Base-by-base conservation (phyloP, 2,329 filamentous ascomycete species). In the Microsporum audouinii region DNA sequence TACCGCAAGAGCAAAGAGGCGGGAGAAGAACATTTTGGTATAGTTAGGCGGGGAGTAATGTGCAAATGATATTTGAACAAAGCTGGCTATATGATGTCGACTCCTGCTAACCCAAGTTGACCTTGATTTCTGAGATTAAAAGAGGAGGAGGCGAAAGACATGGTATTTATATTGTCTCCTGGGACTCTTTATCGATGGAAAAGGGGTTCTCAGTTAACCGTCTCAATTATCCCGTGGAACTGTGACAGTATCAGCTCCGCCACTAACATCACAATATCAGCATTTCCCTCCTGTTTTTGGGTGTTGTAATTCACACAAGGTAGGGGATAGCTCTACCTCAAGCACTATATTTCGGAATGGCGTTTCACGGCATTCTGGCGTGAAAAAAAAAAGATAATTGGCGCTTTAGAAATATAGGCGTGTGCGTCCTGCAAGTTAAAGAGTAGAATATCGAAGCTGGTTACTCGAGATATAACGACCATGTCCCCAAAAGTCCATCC, bases 21-120 rank as follows among this genome's bases (percentile, higher is more conserved):
- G 49, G n/a, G 31, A 55, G 49, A 55, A 55, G n/a, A 34, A 36
- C 49, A 55, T 55, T 38, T 55, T 55, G 31, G n/a, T 36, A 55
- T 36, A n/a, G 5, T 43, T 6, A 23, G n/a, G 49, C 2, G 29
- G 49, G 10, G 31, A 55, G 8, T 29, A 12, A 14, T 31, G 23
- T 34, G 34, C 31, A 55, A 36, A n/a, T 34, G 6, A 14, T 43
- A n/a, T 43, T 14, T 43, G 17, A 36, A 55, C n/a, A 4, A 55
- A 36, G 31, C 31, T 8, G 10, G 0, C 12, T 10, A 2, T 36
- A n/a, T 14, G 36, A 33, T 43, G 14, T 6, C 23, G 33, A 8
- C 33, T 47, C 14, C 23, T 31, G 7, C 5, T 33, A 31, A 17
- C 2, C 14, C 14, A 34, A 8, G 23, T 14, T 49, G 27, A 29